A percentile compares a stretch with the other conserved stretches of the same genome.
phyloP scores from a whole-genome alignment of 164 flowering plant genomes.

The Chloranthus sessilifolius region DNA sequence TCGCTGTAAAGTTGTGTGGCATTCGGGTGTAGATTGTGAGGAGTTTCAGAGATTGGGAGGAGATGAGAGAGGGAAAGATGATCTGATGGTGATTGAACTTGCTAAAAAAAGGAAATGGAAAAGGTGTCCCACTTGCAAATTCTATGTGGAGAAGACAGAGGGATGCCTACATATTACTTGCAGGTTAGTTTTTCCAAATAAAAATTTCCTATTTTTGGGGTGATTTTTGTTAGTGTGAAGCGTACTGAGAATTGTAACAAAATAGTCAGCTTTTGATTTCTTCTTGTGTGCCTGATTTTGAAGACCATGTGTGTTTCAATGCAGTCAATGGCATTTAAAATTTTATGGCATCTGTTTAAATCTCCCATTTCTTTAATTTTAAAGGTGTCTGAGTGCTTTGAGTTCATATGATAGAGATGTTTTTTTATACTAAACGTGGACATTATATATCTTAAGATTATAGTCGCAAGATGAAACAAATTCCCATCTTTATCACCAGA shows the following conservation, averaged over 20 bases:
- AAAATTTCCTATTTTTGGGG: too few species aligned
- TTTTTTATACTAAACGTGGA: too few species aligned
- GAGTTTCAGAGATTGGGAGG: slow-evolving; percentile 20
- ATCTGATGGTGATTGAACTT: slow-evolving; percentile 27
- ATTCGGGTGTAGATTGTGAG: slow-evolving; percentile 21
- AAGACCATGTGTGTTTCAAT: not conserved
- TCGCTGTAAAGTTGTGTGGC: slow-evolving; percentile 37
- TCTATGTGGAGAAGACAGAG: slow-evolving; percentile 32
- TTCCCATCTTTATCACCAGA: too few species aligned
- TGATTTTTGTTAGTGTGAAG: slow-evolving; percentile 22
- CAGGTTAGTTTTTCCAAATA: slow-evolving; percentile 34
- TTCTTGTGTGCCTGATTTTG: not conserved
- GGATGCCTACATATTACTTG: slow-evolving; percentile 43
- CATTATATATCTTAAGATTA: too few species aligned
- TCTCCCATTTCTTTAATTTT: too few species aligned
- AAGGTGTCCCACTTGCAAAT: slow-evolving; percentile 42
- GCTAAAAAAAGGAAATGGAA: slow-evolving; percentile 38
- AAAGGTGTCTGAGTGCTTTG: too few species aligned
- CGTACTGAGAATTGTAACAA: slow-evolving; percentile 34
- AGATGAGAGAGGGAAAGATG: slow-evolving; percentile 22
- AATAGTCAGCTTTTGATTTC: slow-evolving; percentile 24
- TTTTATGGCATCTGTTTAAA: too few species aligned
- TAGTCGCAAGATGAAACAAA: too few species aligned
- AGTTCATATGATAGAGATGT: too few species aligned
- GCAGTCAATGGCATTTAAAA: too few species aligned